Conservation (phyloP, 495 filamentous ascomycete genomes). For the Penicillium verhagenii region DNA sequence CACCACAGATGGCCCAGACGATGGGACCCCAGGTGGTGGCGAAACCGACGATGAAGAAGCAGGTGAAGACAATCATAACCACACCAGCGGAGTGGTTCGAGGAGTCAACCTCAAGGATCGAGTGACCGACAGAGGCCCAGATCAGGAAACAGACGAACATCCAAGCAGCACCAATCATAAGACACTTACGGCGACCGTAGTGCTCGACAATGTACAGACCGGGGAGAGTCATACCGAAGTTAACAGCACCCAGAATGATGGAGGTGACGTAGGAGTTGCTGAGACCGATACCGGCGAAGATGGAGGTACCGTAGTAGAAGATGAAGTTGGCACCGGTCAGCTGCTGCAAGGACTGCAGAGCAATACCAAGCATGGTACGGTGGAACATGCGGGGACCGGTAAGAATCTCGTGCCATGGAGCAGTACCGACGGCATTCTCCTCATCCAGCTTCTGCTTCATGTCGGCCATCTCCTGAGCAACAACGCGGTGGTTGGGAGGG, state of each 20-base stretch:
- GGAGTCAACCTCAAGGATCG: constrained; percentile 54
- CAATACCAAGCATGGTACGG: constrained; percentile 66
- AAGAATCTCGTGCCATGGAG: constrained; percentile 63
- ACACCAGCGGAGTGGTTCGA: constrained; percentile 59
- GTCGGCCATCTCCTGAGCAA: constrained; percentile 67
- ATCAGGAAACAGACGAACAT: constrained; percentile 73
- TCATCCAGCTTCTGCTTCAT: constrained; percentile 61
- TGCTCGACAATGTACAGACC: constrained; percentile 72
- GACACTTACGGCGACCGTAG: constrained; percentile 63
- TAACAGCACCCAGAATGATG: constrained; percentile 74
- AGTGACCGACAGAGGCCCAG: constrained; percentile 69
- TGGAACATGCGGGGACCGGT: constrained; percentile 72
- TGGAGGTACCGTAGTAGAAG: constrained; percentile 77
- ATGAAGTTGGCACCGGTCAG: constrained; percentile 76
- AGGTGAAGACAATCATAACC: constrained; percentile 74
- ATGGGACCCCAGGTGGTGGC: constrained; percentile 80
- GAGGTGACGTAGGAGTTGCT: constrained; percentile 67
- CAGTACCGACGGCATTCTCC: constrained; percentile 54
- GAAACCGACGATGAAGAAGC: constrained; percentile 63
- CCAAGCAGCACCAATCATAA: constrained; percentile 66
- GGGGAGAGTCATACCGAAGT: constrained; percentile 70
- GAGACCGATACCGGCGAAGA: constrained; percentile 69
- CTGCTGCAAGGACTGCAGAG: constrained; percentile 72
- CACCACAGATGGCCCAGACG: constrained; percentile 75
- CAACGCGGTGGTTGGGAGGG: constrained; percentile 56